Base-by-base conservation (phyloP, 2,329 filamentous ascomycete genomes). In the Ceratocystiopsis sp. region DNA sequence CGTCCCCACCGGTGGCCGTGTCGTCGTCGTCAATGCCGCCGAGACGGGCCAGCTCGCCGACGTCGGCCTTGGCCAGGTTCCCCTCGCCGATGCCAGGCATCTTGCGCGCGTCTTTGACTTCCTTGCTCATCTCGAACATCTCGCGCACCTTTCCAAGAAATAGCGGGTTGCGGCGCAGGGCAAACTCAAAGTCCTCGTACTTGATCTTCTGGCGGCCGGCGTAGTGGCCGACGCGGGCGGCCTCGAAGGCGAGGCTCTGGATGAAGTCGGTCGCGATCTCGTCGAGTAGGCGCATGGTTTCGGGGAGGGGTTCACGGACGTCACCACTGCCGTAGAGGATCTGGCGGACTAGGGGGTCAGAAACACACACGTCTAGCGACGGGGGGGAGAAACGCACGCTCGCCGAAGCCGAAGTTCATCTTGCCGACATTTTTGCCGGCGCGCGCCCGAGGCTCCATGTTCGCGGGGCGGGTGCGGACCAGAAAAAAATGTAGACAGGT, bases 201-300 rank as follows among this genome's bases (percentile, higher is more conserved):
- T 98, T 98, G 63, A 98, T 86, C 64, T 98, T 98, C 55, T 93
- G 84, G 2, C 91, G 82, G 0, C 86, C 81, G 3, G 83, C 78
- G 61, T 93, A 84, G 59, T 84, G 78, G 1, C 91, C 91, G 42
- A 80, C 79, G 38, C 84, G 77, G 5, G 86, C 84, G 4, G 91
- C 89, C 57, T 85, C 80, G 65, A 93, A 91, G 62, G 84, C 89
- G 43, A 91, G 79, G 59, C 91, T 85, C 58, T 93, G 85, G 58
- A 96, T 84, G 67, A 93, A 95, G 66, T 96, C 91, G 49, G 87
- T 94, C 48, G 94, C 76, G 53, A 96, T 89, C 64, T 95, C 87
- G 67, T 96, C 91, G 41, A 96, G 78, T 42, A 89, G 75, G 48
- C 82, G 78, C 47, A 94, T 72, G 11, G 87, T 95, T 57, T 86